Base-by-base conservation (phyloP, 306 rosid species). In the Ceratonia siliqua region DNA sequence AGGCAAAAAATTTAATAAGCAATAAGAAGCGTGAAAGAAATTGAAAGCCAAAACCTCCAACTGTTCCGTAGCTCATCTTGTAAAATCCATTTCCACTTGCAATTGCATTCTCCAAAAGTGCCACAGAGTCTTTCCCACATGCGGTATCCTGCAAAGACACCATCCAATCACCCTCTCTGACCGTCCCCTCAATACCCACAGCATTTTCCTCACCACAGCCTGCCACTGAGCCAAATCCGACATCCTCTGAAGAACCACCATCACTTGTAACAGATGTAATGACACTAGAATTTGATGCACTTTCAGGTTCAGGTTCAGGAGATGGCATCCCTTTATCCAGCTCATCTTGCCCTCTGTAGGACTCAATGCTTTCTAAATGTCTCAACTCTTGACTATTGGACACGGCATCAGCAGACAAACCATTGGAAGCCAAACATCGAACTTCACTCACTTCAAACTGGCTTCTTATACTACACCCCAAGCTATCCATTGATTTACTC, bases 11-110 rank as follows among this genome's bases (percentile, higher is more conserved):
- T 2, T 21, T 12, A 7, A 24, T 13, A 36, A 62, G 27, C 25
- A 52, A 67, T 32, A 35, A 14, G 0, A 50, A 62, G 38, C 25
- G 46, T 9, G 25, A 63, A 66, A 73, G 79, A 59, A 85, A 80
- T 78, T 80, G 83, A 82, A 87, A 85, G 77, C 72, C 79, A 82
- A 83, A 89, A 90, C 98, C 98, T 92, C 89, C 72, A 70, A 73
- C 68, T 80, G 80, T 77, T 77, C 68, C 59, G 87, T 6, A 67
- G 73, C 82, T 68, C 71, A 8, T 71, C 68, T 48, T 59, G 85
- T 36, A 49, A 76, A 61, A 83, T 62, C 72, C 79, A 46, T 78
- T 71, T 62, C 78, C 82, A 61, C 61, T 56, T 7, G 82, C 42
- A 63, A 61, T 27, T 15, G 39, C 61, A 63, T 62, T 82, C 72